phyloP scores from a whole-genome alignment of 257 asterid species.

The Forsythia suspensa region DNA sequence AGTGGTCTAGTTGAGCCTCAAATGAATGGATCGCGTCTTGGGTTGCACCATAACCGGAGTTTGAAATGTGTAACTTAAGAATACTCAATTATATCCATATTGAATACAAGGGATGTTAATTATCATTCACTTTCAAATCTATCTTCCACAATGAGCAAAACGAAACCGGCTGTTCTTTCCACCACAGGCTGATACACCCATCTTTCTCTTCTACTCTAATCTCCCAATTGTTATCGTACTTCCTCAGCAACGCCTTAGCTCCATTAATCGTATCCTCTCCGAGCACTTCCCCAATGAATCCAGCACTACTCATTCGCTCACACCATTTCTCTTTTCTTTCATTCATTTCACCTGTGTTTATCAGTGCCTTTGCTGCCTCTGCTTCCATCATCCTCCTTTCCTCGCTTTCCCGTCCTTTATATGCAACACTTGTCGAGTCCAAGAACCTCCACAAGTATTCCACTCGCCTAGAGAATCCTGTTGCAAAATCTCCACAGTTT shows the following conservation, averaged over 20 bases:
- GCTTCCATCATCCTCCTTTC: constrained; percentile 90
- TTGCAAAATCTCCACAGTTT: constrained; percentile 70
- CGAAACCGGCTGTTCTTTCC: constrained; percentile 84
- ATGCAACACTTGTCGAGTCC: constrained; percentile 73
- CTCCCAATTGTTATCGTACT: constrained; percentile 83
- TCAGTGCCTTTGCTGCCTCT: constrained; percentile 74
- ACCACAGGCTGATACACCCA: constrained; percentile 58
- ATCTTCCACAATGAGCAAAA: constrained; percentile 75
- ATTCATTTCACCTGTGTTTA: constrained; percentile 61
- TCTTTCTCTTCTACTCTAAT: constrained; percentile 61
- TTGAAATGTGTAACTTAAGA: neutral
- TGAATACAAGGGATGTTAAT: neutral
- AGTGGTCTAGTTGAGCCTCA: neutral
- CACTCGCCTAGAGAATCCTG: constrained; percentile 62
- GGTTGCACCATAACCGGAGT: neutral
- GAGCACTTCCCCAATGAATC: constrained; percentile 49
- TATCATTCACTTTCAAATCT: constrained; percentile 27
- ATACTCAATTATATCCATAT: no score
- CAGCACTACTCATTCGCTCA: constrained; percentile 63
- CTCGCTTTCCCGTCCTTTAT: constrained; percentile 74
- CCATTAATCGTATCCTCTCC: constrained; percentile 75
- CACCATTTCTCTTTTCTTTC: constrained; percentile 80
- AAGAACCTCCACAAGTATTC: constrained; percentile 73
- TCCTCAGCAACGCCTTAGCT: constrained; percentile 75
- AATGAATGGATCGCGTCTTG: neutral